Conservation (phyloP, 2,329 filamentous ascomycete genomes). For the Claviceps humidiphila region DNA sequence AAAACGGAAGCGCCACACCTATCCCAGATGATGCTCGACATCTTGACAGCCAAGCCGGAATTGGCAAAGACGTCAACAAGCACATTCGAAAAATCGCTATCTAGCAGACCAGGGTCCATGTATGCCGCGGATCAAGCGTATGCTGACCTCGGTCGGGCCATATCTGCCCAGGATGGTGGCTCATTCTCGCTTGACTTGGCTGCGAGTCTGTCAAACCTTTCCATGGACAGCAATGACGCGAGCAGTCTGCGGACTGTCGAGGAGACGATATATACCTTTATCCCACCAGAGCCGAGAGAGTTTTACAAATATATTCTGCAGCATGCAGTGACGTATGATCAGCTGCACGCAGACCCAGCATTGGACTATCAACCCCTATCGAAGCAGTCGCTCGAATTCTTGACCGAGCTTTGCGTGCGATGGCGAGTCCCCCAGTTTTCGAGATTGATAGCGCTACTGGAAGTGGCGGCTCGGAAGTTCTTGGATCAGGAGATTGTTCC, state of each 20-base stretch:
- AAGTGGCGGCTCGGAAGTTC: conserved; percentile 76
- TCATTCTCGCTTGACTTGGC: conserved; percentile 48
- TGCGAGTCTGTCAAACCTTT: conserved; percentile 53
- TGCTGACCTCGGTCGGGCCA: conserved; percentile 37
- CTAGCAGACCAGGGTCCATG: conserved; percentile 32
- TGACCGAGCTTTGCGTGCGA: conserved; percentile 72
- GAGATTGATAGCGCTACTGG: conserved; percentile 66
- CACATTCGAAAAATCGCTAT: conserved; percentile 43
- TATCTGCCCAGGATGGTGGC: conserved; percentile 31
- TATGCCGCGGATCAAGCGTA: conserved; percentile 37
- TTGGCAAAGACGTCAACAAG: conserved; percentile 63
- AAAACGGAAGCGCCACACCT: conserved; percentile 77
- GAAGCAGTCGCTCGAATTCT: conserved; percentile 64
- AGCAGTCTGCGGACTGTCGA: conserved; percentile 41
- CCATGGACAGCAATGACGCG: conserved; percentile 39
- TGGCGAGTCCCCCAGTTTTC: conserved; percentile 85
- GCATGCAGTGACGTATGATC: conserved; percentile 57
- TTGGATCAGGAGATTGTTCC: conserved; percentile 69
- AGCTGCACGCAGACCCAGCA: conserved; percentile 39
- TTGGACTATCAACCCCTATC: conserved; percentile 47
- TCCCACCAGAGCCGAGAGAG: conserved; percentile 68
- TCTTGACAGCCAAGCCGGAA: conserved; percentile 74
- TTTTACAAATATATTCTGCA: conserved; percentile 75
- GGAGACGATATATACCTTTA: conserved; percentile 70
- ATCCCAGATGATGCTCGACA: conserved; percentile 85